These are phyloP conservation scores for Acrasis kona DNA, from an alignment of 78 protist genomes.

Conservation along the genomic window DNA sequence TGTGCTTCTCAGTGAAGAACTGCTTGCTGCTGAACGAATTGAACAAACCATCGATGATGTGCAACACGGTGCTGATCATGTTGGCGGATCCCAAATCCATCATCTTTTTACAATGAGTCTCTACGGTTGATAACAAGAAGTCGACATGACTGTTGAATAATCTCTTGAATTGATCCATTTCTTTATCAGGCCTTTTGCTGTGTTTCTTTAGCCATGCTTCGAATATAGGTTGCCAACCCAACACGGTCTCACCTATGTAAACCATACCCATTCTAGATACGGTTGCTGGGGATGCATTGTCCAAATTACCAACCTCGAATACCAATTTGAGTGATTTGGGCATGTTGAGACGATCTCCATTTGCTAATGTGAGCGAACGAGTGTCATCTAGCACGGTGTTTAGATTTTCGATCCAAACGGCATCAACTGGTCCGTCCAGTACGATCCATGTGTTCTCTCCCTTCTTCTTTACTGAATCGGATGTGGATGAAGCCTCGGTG, in stretches of 20 bases:
- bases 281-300: slow-evolving; percentile 87
- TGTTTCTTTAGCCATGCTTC: slow-evolving; percentile 30
- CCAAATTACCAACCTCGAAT: slow-evolving; percentile 68
- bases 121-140: neutral
- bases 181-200: neutral
- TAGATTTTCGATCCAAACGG: slow-evolving; percentile 75
- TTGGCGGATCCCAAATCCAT: slow-evolving; percentile 6
- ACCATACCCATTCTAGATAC: slow-evolving; percentile 83
- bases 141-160: slow-evolving; percentile 5
- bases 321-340: slow-evolving; percentile 31
- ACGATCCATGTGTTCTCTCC: slow-evolving; percentile 40
- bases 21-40: neutral
- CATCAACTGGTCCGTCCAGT: slow-evolving; percentile 83
- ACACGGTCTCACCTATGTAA: slow-evolving; percentile 32
- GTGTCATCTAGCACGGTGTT: slow-evolving; percentile 86
- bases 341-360: slow-evolving; percentile 77
- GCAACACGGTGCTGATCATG: neutral
- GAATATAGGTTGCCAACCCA: slow-evolving; percentile 24
- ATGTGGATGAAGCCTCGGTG: neutral
- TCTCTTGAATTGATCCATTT: neutral
- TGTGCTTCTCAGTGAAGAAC: neutral
- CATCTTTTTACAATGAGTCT: neutral
- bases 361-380: slow-evolving; percentile 67
- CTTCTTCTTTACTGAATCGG: neutral
- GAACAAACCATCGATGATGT: slow-evolving; percentile 33